A percentile compares a stretch with the other conserved stretches of the same genome.
Conservation (phyloP, 441 rosid species). For the Arabidopsis lyrata region DNA sequence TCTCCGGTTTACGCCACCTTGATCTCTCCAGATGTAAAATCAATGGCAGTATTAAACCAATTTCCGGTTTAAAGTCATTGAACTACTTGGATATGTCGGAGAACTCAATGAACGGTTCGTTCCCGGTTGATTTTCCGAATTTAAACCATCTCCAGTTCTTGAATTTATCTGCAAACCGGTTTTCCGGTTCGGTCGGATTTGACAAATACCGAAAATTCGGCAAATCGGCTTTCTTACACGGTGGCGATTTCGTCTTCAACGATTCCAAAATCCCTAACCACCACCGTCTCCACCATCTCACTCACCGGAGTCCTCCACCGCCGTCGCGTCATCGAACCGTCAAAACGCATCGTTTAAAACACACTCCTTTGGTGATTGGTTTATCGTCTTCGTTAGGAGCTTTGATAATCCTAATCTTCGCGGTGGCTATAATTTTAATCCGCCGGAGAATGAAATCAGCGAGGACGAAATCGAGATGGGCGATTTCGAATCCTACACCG, state of each 20-base stretch:
- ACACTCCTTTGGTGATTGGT: conserved; percentile 50
- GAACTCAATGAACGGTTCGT: conserved; percentile 68
- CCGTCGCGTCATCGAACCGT: conserved; percentile 37
- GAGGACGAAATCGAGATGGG: conserved; percentile 73
- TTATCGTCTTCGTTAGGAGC: conserved; percentile 55
- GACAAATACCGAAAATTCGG: conserved; percentile 63
- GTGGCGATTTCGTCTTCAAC: conserved; percentile 57
- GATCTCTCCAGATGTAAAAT: conserved; percentile 73
- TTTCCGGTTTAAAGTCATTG: conserved; percentile 61
- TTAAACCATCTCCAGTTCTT: conserved; percentile 55
- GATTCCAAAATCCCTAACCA: conserved; percentile 47
- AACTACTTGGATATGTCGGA: conserved; percentile 71
- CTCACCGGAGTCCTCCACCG: conserved; percentile 19
- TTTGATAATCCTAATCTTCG: conserved; percentile 47
- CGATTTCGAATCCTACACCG: conserved; percentile 76
- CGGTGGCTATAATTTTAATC: conserved; percentile 37
- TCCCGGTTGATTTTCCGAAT: conserved; percentile 82
- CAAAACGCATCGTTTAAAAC: conserved; percentile 23
- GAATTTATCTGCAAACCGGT: conserved; percentile 73
- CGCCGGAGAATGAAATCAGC: conserved; percentile 46
- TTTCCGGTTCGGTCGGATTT: conserved; percentile 56
- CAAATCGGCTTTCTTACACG: conserved; percentile 63
- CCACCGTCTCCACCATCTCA: conserved; percentile 28
- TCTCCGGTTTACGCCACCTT: conserved; percentile 56
- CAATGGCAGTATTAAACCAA: conserved; percentile 54